Base-by-base conservation (phyloP, 2,329 filamentous ascomycete genomes). In the Monosporascus sp. region DNA sequence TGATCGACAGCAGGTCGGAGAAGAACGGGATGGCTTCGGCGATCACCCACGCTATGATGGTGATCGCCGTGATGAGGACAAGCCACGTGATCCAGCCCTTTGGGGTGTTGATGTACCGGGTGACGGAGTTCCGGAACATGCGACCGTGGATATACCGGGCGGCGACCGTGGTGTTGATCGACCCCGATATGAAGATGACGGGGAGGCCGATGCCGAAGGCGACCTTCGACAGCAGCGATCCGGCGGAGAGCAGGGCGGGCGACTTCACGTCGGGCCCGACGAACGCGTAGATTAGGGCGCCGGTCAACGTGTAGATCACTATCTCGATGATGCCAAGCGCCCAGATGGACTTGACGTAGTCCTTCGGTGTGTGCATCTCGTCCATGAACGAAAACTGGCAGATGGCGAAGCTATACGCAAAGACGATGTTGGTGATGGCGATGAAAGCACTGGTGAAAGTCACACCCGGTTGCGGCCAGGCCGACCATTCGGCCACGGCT, bases 1-100 rank as follows among this genome's bases (percentile, higher is more conserved):
- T 73, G 63, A 80, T 76, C 52, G 75, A 74, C n/a, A 91, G 71
- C 45, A 91, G 73, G 49, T 86, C 77, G 57, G 81, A 81, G 73
- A 91, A 92, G 66, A 86, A 84, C 3, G 88, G 88, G 45, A 91
- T 86, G 1, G 85, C 81, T 63, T 87, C 82, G 16, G 87, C 87
- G 58, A 91, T 84, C 59, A 91, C 67, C 78, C 84, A 91, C 4
- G 84, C 84, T 14, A 87, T 51, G 11, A 86, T 50, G 73, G 87
- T 91, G 44, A 86, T 67, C 48, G 67, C 59, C 1, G 77, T 68
- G 27, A 84, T 78, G 11, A 91, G 80, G 3, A 54, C 71, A 16
- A 85, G 63, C 88, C 88, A 89, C 26, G 66, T 63, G 26, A 57
- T 55, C 67, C 67, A 69, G 27, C 66, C 67, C 56, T 63, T 68